A percentile compares a stretch with the other conserved stretches of the same genome.
These are phyloP conservation scores for Yamadazyma epiphylla DNA, from an alignment of 1,139 yeast genomes.

Conservation along the genomic window DNA sequence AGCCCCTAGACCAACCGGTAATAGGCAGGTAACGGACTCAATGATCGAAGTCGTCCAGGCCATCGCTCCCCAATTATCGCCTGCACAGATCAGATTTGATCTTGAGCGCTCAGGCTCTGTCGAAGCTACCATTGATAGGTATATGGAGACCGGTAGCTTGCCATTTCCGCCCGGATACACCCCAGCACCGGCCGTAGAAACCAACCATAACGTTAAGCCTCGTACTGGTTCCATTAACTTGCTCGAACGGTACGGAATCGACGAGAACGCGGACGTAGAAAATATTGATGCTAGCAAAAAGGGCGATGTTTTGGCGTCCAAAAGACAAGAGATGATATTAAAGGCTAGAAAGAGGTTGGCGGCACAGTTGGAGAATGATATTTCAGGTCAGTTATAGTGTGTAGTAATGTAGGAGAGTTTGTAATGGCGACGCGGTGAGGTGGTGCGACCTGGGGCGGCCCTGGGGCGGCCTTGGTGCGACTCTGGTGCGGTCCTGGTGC, in stretches of 20 bases:
- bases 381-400: neutral
- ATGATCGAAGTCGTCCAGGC: constrained; percentile 88
- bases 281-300: constrained; percentile 11
- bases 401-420: too few species aligned
- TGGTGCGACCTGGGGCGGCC: too few species aligned
- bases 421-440: too few species aligned
- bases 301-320: constrained; percentile 21
- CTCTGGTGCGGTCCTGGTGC: too few species aligned
- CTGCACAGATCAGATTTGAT: constrained; percentile 66
- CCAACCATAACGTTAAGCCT: constrained; percentile 9
- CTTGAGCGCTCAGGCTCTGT: constrained; percentile 72
- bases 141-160: constrained; percentile 57
- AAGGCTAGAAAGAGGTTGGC: constrained; percentile 42
- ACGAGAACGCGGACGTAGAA: constrained; percentile 12
- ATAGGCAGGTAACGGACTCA: constrained; percentile 64
- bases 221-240: constrained; percentile 23
- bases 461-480: too few species aligned
- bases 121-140: constrained; percentile 72
- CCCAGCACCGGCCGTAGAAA: constrained; percentile 8
- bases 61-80: constrained; percentile 70
- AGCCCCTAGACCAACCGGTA: constrained; percentile 6
- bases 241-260: constrained; percentile 35
- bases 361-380: constrained; percentile 27
- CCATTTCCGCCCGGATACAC: constrained; percentile 61
- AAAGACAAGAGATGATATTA: constrained; percentile 42